phyloP scores from a whole-genome alignment of 352 stramenopile species.

The Globisporangium yorkense region DNA sequence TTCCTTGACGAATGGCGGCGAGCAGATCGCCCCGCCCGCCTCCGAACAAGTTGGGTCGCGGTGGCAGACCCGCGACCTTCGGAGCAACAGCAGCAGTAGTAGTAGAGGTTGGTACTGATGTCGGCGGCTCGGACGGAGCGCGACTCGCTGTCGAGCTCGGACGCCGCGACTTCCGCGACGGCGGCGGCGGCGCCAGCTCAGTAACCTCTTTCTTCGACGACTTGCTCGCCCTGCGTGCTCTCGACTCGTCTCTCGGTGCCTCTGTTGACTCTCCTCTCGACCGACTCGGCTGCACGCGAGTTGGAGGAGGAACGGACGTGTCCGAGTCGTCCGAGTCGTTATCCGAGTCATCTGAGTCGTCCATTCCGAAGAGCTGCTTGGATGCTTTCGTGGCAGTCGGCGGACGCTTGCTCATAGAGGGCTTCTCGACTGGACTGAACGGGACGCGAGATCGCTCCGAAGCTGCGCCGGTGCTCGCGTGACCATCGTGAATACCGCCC shows the following conservation, averaged over 20 bases:
- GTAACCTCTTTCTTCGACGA: slow-evolving; percentile 20
- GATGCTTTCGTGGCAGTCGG: slow-evolving; percentile 15
- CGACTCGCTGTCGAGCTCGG: slow-evolving; percentile 14
- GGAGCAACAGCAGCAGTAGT: slow-evolving; percentile 9
- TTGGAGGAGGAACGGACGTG: slow-evolving; percentile 9
- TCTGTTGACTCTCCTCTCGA: not conserved
- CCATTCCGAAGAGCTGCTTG: slow-evolving; percentile 36
- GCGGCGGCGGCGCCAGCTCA: slow-evolving; percentile 3
- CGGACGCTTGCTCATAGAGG: slow-evolving; percentile 2
- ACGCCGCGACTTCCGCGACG: slow-evolving; percentile 12
- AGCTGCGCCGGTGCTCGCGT: not conserved
- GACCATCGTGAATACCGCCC: slow-evolving; percentile 13
- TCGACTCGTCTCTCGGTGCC: slow-evolving; percentile 10
- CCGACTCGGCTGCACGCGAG: slow-evolving; percentile 7
- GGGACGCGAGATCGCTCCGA: slow-evolving; percentile 4
- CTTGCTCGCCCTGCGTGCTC: slow-evolving; percentile 13
- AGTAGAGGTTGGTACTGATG: not conserved
- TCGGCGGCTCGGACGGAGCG: not conserved
- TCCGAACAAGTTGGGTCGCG: slow-evolving; percentile 65
- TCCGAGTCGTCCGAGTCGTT: slow-evolving; percentile 63
- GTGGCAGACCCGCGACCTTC: slow-evolving; percentile 32
- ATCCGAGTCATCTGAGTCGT: slow-evolving; percentile 11
- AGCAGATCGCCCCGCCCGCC: slow-evolving; percentile 65
- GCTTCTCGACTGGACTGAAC: slow-evolving; percentile 15
- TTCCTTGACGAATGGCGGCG: slow-evolving; percentile 66